phyloP scores from a whole-genome alignment of 2,329 filamentous ascomycete genomes.

The Penicillium crustosum region DNA sequence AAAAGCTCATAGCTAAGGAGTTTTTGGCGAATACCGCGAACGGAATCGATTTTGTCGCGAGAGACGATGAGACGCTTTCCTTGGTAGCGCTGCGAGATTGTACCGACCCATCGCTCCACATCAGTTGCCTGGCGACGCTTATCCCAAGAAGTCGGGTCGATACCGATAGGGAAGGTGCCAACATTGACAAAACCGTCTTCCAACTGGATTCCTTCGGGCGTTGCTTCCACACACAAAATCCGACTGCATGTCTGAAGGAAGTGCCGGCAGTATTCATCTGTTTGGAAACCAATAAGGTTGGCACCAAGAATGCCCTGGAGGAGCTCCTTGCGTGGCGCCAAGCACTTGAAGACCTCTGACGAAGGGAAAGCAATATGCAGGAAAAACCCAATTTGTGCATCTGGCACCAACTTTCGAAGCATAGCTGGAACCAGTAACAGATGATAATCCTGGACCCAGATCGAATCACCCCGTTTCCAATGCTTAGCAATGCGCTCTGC shows the following conservation, averaged over 20 bases:
- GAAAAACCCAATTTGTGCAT: conserved; percentile 95
- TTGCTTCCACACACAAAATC: conserved; percentile 84
- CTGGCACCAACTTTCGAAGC: conserved; percentile 80
- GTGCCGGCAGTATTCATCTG: conserved; percentile 86
- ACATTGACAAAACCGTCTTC: conserved; percentile 94
- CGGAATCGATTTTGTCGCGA: conserved; percentile 88
- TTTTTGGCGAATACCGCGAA: conserved; percentile 91
- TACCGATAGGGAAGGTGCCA: conserved; percentile 80
- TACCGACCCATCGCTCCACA: conserved; percentile 74
- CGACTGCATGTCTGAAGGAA: conserved; percentile 95
- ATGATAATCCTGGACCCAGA: conserved; percentile 97
- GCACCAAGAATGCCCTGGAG: conserved; percentile 91
- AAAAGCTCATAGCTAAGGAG: conserved; percentile 89
- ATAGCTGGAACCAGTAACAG: conserved; percentile 83
- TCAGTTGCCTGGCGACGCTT: conserved; percentile 69
- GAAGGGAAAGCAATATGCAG: conserved; percentile 93
- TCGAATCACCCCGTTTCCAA: conserved; percentile 89
- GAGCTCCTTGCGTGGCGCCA: conserved; percentile 81
- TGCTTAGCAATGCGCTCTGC: conserved; percentile 85
- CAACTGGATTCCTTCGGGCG: conserved; percentile 80
- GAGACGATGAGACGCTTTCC: conserved; percentile 90
- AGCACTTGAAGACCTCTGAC: conserved; percentile 90
- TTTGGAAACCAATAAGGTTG: conserved; percentile 91
- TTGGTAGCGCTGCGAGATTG: conserved; percentile 78
- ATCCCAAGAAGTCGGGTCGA: conserved; percentile 76